Percentiles rank a stretch among this genome's conserved stretches.
phyloP scores from a whole-genome alignment of 23 red algal genomes.

The Gracilaria domingensis region DNA sequence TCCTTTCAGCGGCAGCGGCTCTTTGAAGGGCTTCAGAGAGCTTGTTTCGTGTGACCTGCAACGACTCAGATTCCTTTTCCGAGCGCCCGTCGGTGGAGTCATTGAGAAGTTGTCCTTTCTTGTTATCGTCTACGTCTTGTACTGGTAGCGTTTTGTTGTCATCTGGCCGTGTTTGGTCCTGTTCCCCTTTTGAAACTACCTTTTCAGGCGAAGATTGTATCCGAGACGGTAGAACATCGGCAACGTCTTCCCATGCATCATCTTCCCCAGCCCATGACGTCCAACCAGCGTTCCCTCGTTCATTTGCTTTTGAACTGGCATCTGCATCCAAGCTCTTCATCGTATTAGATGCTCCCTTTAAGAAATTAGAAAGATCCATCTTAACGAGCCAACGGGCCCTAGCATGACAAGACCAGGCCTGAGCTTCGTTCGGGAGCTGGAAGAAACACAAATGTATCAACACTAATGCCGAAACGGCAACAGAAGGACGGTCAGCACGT shows the following conservation, averaged over 20 bases:
- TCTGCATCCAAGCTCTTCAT: conserved; percentile 48
- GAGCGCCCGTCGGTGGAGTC: conserved; percentile 2
- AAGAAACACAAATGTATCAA: background rate
- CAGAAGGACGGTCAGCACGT: background rate
- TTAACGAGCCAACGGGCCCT: background rate
- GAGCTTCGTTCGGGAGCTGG: background rate
- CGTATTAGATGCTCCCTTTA: conserved; percentile 61
- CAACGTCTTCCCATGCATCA: conserved; percentile 74
- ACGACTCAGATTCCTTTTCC: background rate
- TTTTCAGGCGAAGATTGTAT: conserved; percentile 16
- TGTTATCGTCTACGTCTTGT: background rate
- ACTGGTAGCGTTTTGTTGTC: background rate
- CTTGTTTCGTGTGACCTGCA: conserved; percentile 5
- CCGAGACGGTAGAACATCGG: conserved; percentile 29
- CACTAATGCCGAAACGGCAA: background rate
- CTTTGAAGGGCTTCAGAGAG: conserved; percentile 44
- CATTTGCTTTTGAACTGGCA: conserved; percentile 24
- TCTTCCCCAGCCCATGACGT: conserved; percentile 56
- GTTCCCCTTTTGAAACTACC: background rate
- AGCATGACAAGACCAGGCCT: background rate
- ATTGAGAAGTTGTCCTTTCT: background rate
- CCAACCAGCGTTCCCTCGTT: conserved; percentile 20
- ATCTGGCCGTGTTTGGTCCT: background rate
- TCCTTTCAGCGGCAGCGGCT: conserved; percentile 43
- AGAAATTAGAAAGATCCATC: conserved; percentile 59